Evolutionary conservation across 768 basidiomycete species (phyloP).

Genomic region (Lenzites betulinus): DNA sequence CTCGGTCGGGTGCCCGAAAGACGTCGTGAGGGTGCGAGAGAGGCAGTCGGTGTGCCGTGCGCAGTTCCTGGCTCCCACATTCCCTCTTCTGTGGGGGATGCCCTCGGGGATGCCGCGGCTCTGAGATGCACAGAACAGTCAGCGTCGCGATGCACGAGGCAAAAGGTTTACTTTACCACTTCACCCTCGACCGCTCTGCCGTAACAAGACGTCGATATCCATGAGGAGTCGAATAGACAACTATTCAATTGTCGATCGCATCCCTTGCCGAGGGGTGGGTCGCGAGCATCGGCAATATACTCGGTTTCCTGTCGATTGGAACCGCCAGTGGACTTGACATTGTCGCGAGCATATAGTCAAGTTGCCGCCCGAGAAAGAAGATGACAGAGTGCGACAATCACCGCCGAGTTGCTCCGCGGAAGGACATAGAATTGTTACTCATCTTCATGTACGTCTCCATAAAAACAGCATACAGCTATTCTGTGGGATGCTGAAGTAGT

Average conservation of each 20-base stretch:
- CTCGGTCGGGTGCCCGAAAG: not conserved
- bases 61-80: not conserved
- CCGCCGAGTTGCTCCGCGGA: not conserved
- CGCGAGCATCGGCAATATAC: not conserved
- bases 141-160: not conserved
- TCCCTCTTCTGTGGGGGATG: not conserved
- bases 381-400: not conserved
- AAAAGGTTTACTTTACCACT: not conserved
- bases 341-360: not conserved
- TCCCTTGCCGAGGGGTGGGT: not conserved
- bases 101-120: not conserved
- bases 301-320: not conserved
- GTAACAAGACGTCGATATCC: not conserved
- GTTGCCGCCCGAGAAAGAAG: not conserved
- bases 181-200: not conserved
- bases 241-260: not conserved
- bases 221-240: not conserved
- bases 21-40: not conserved
- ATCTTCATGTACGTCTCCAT: too few relatives aligned
- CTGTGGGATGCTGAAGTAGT: not conserved
- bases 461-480: too few relatives aligned
- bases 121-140: not conserved
- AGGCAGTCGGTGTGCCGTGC: not conserved
- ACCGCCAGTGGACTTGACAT: not conserved
- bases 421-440: not conserved